A percentile compares a stretch with the other conserved stretches of the same genome.
Conservation (phyloP, 441 rosid genomes). For the Cnidoscolus chayamansa region DNA sequence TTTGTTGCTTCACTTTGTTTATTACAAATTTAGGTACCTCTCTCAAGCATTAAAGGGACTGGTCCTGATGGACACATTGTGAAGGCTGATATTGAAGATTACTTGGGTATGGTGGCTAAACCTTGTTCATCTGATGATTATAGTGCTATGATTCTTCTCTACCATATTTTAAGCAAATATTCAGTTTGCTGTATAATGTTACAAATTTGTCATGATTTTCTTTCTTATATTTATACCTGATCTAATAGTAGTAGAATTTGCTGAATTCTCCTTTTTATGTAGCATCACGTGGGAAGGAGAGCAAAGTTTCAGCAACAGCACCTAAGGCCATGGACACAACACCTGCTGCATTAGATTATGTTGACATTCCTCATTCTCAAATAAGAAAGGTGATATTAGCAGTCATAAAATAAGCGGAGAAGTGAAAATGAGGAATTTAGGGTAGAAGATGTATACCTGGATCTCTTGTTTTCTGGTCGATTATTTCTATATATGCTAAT, state of each 20-base stretch:
- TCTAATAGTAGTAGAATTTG: not conserved
- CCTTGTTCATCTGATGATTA: constrained; percentile 7
- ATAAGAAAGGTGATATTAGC: constrained; percentile 68
- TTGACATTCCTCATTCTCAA: constrained; percentile 85
- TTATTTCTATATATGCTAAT: not conserved
- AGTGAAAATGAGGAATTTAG: not conserved
- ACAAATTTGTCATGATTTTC: not conserved
- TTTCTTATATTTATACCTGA: not conserved
- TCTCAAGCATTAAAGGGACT: constrained; percentile 84
- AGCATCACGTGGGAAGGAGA: constrained; percentile 67
- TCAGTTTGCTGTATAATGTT: not conserved
- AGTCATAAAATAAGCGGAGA: not conserved
- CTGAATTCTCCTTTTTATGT: constrained; percentile 26
- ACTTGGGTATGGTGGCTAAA: constrained; percentile 53
- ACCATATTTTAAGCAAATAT: not conserved
- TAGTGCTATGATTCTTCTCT: constrained; percentile 12
- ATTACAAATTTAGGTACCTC: constrained; percentile 49
- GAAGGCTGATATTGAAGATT: constrained; percentile 91
- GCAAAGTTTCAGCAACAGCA: constrained; percentile 43
- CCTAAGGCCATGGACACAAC: constrained; percentile 41
- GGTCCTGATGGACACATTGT: constrained; percentile 84
- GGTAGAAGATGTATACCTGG: not conserved
- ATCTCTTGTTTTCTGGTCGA: not conserved
- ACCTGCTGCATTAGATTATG: constrained; percentile 61
- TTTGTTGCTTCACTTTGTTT: constrained; percentile 14